Evolutionary conservation across 306 rosid species (phyloP).

Genomic region (peach (Prunus persica)): Prunus_persica_NCBIv2 NC_034013.1:11082001-11082500

Average conservation of each 20-base stretch:
- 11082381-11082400: too few species aligned
- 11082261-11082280: constrained; percentile 18
- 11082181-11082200: constrained; percentile 20
- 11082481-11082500: background rate
- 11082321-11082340: constrained; percentile 50
- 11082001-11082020: too few species aligned
- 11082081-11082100: too few species aligned
- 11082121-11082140: too few species aligned
- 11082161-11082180: constrained; percentile 42
- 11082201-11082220: constrained; percentile 7
- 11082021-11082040: too few species aligned
- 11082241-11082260: constrained; percentile 15
- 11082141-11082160: too few species aligned
- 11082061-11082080: too few species aligned
- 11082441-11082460: constrained; percentile 40
- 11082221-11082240: constrained; percentile 36
- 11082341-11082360: too few species aligned
- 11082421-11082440: constrained; percentile 25
- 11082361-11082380: too few species aligned
- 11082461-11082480: background rate
- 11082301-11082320: constrained; percentile 1
- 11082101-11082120: too few species aligned
- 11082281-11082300: constrained; percentile 21
- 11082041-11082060: too few species aligned
- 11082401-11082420: too few species aligned